Evolutionary conservation across 805 yeast species (phyloP), one percentile per base, ranked within the genome.

Genomic region (Saccharomyces paradoxus): DNA sequence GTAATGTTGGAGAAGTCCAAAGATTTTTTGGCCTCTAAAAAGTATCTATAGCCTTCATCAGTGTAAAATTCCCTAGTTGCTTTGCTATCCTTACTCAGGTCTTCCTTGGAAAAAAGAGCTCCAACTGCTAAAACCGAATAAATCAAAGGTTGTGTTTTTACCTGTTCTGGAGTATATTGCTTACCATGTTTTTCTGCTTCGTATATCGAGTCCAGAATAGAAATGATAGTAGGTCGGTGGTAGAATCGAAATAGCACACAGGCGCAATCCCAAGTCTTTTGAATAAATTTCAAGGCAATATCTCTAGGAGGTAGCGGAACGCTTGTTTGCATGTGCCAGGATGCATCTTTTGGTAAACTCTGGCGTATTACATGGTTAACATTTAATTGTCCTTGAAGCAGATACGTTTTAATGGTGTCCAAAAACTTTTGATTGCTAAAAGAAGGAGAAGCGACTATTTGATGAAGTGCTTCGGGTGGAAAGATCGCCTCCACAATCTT

Each of bases 41-140:
- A 89, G 70, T 86, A 89, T 60, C 77, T 78, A 67, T 84, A 86
- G 2, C 96, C 96, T 60, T 87, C 94, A 66, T 86, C 89, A 53
- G 82, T 84, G 53, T 82, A 74, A 49, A 67, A 60, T 37, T 63
- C 64, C 28, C 44, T 49, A 26, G 22, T 55, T 22, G 57, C 50
- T 28, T 61, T 64, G 28, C 65, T 62, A 54, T 69, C 75, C 50
- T 62, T 68, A 50, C 71, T 67, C 54, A 71, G 69, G 53, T 76
- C 77, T 57, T 77, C 76, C 63, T 83, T 83, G 41, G 81, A 77
- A 61, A 90, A 88, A 41, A 89, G 73, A 3, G 89, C 87, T 14
- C 97, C 97, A 58, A 89, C 88, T 0, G 96, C 96, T 72, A 90
- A 77, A n/a, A 89, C 87, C 0, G 94, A 81, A 70, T 89, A 89